These are phyloP conservation scores for Xylariaceae sp. DNA, from an alignment of 2,329 filamentous ascomycete species.

Conservation along the genomic window DNA sequence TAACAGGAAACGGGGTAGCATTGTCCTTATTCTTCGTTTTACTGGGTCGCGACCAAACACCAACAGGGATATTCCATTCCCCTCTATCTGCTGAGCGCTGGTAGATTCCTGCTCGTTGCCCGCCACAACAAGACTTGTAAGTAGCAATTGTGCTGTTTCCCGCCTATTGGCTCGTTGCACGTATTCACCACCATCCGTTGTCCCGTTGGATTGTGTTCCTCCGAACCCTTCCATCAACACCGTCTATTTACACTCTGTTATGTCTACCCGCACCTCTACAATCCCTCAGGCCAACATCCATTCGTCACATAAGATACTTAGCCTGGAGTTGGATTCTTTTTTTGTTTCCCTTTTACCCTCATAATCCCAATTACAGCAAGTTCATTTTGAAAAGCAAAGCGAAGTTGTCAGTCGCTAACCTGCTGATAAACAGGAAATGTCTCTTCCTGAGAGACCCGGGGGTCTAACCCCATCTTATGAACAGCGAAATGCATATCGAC, in stretches of 20 bases:
- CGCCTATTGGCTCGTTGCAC: conserved; percentile 14
- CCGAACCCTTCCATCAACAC: conserved; percentile 1
- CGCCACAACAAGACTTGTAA: conserved; percentile 27
- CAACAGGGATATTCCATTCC: conserved; percentile 23
- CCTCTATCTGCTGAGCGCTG: conserved; percentile 17
- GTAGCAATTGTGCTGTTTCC: conserved; percentile 7
- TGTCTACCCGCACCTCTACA: conserved; percentile 2
- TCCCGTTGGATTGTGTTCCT: neutral
- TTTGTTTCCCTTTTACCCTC: conserved; percentile 15
- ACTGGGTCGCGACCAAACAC: conserved; percentile 11
- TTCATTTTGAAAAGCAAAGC: too few species aligned
- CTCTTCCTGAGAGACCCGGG: conserved; percentile 61
- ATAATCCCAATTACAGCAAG: too few species aligned
- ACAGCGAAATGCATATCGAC: conserved; percentile 61
- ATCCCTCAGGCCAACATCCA: conserved; percentile 2
- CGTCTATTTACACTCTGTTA: conserved; percentile 6
- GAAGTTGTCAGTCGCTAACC: conserved; percentile 16
- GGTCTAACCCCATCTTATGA: conserved; percentile 55
- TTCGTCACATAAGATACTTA: conserved; percentile 6
- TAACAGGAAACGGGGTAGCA: neutral
- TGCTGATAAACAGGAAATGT: conserved; percentile 44
- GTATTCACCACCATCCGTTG: conserved; percentile 4
- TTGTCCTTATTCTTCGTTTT: conserved; percentile 1
- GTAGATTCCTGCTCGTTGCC: conserved; percentile 23
- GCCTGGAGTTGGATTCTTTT: conserved; percentile 5